These are phyloP conservation scores for Agrocybe pediades DNA, from an alignment of 768 basidiomycete species.

Conservation along the genomic window DNA sequence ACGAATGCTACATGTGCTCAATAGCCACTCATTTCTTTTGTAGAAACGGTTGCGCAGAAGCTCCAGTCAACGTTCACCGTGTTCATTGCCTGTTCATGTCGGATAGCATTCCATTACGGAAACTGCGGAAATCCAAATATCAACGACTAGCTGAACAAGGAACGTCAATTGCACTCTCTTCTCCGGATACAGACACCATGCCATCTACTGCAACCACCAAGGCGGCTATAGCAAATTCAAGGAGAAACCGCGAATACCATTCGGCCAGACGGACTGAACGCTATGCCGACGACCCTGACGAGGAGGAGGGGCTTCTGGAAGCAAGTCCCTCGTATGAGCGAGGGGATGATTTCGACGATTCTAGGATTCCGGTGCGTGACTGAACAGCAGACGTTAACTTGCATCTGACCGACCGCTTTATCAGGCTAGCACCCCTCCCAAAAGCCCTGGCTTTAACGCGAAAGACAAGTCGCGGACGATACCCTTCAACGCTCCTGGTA, in stretches of 20 bases:
- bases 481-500: conserved; percentile 73
- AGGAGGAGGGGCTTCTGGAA: conserved; percentile 29
- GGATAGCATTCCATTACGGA: conserved; percentile 67
- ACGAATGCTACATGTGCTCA: too few relatives aligned
- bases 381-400: not conserved
- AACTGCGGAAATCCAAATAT: conserved; percentile 51
- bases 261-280: conserved; percentile 52
- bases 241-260: conserved; percentile 24
- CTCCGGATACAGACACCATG: conserved; percentile 20
- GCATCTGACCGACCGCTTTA: conserved; percentile 22
- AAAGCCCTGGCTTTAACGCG: conserved; percentile 25
- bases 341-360: conserved; percentile 13
- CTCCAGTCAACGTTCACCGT: too few relatives aligned
- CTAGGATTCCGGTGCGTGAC: not conserved
- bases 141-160: conserved; percentile 20
- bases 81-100: conserved; percentile 47
- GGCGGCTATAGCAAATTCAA: conserved; percentile 27
- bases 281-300: conserved; percentile 67
- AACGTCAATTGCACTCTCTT: conserved; percentile 18
- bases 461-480: conserved; percentile 80
- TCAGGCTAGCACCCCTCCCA: conserved; percentile 20
- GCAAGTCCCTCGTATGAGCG: conserved; percentile 12
- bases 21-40: too few relatives aligned
- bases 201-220: conserved; percentile 25
- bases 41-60: too few relatives aligned